These are phyloP conservation scores for Sungouiozyma ichnusensis DNA, from an alignment of 805 yeast species.

Conservation along the genomic window DNA sequence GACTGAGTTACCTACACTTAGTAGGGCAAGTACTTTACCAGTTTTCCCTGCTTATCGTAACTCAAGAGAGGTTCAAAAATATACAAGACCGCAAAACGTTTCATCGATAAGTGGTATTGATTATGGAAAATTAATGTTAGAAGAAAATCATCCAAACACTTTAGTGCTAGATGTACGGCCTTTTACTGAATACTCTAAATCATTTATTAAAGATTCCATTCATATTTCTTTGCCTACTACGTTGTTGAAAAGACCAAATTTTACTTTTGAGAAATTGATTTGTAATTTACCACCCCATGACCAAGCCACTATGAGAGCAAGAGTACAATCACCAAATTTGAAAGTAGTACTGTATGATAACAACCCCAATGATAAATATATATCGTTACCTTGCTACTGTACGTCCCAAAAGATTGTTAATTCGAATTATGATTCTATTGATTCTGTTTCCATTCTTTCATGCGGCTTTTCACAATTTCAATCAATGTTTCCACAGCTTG, in stretches of 20 bases:
- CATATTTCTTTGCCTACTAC: slow-evolving; percentile 89
- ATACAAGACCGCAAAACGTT: slow-evolving; percentile 9
- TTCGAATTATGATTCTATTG: background rate
- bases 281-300: slow-evolving; percentile 50
- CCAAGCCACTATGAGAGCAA: slow-evolving; percentile 6
- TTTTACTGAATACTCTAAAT: slow-evolving; percentile 55
- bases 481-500: slow-evolving; percentile 11
- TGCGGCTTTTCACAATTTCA: slow-evolving; percentile 16
- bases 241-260: slow-evolving; percentile 62
- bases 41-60: background rate
- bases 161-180: slow-evolving; percentile 57
- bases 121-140: background rate
- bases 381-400: slow-evolving; percentile 21
- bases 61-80: slow-evolving; percentile 5
- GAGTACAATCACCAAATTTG: slow-evolving; percentile 8
- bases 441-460: slow-evolving; percentile 12
- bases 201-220: slow-evolving; percentile 50
- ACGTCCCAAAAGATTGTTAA: background rate
- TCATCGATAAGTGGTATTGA: background rate
- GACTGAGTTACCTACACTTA: background rate
- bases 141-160: slow-evolving; percentile 3
- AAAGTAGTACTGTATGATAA: slow-evolving; percentile 21
- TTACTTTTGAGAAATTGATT: slow-evolving; percentile 51
- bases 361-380: slow-evolving; percentile 10
- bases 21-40: background rate